Evolutionary conservation across 192 early-diverging fungal species (phyloP), one percentile per base, ranked within the genome.

Genomic region (Entomortierella chlamydospora): DNA sequence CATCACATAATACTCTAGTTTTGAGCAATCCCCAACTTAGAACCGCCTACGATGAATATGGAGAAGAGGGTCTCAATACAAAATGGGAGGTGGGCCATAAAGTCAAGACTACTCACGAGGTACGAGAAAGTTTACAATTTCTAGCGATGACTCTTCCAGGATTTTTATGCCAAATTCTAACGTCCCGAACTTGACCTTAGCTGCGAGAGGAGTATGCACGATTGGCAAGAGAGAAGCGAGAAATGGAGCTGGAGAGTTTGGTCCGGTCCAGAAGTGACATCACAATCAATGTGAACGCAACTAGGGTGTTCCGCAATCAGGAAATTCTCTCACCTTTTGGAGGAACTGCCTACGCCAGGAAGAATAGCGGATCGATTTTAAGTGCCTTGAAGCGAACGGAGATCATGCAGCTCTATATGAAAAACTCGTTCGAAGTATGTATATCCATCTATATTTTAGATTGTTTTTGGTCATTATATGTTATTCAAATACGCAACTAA

Each of bases 31-130:
- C 88, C 15, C 85, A 90, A 26, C 88, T 90, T 64, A 84, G 96
- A 37, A 88, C 91, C 2, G 90, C 95, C 29, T 99, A 98, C 81
- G 98, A 99, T 79, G 90, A 89, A 43, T 95, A 94, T 53, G 96
- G 97, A n/a, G 95, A 96, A 67, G 90, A 94, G 68, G 96, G 96
- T 37, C 71, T 98, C 29, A 83, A 73, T 39, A 76, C 86, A 25
- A 83, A 72, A 59, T 86, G 82, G 80, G 88, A 90, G 23, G 81
- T 95, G 9, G 93, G 93, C 18, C 83, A 87, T 49, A 87, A 83
- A 47, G 72, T 90, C 57, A 92, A 94, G 61, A 88, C 93, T 20
- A 74, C 89, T 31, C 84, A 90, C 52, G 91, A 90, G 83, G 88
- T 86, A 39, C n/a, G 9, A 20, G 39, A 59, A 59, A 42, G 25